Conservation (phyloP, 495 filamentous ascomycete species). For the Penicillium manginii region DNA sequence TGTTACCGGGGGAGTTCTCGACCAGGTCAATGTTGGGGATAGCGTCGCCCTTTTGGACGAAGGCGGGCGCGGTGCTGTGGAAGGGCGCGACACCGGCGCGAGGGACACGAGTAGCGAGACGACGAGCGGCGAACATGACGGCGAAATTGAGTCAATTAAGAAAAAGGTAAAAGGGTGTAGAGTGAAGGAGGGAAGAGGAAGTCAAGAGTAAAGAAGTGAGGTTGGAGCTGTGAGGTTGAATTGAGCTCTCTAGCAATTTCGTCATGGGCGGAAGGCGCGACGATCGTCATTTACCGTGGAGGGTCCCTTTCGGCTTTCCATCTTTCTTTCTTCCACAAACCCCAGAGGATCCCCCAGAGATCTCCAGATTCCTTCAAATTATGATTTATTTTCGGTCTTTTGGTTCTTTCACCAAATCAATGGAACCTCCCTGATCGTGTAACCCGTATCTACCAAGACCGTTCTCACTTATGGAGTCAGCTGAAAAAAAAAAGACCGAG, state of each 20-base stretch:
- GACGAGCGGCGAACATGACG: constrained; percentile 50
- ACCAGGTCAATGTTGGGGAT: constrained; percentile 64
- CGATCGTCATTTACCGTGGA: constrained; percentile 1
- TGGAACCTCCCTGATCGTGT: not conserved
- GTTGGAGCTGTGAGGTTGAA: constrained; percentile 2
- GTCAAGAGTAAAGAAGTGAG: not conserved
- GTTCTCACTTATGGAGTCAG: not conserved
- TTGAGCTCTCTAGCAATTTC: constrained; percentile 4
- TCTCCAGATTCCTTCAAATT: too few species aligned
- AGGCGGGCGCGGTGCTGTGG: constrained; percentile 58
- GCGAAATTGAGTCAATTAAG: not conserved
- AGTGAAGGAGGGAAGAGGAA: not conserved
- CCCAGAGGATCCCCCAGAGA: not conserved
- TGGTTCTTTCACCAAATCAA: too few species aligned
- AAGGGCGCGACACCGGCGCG: constrained; percentile 47
- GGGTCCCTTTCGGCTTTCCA: not conserved
- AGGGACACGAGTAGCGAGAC: constrained; percentile 40
- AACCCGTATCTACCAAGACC: not conserved
- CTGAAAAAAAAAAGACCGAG: constrained; percentile 1
- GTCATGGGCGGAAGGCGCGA: constrained; percentile 2
- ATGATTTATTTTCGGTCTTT: too few species aligned
- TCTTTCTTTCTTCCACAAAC: not conserved
- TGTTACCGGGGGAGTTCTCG: constrained; percentile 71
- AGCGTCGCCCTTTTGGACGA: constrained; percentile 62
- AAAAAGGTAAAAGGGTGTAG: not conserved